Conservation (phyloP, 2,329 filamentous ascomycete genomes). For the Penicillium sp. region DNA sequence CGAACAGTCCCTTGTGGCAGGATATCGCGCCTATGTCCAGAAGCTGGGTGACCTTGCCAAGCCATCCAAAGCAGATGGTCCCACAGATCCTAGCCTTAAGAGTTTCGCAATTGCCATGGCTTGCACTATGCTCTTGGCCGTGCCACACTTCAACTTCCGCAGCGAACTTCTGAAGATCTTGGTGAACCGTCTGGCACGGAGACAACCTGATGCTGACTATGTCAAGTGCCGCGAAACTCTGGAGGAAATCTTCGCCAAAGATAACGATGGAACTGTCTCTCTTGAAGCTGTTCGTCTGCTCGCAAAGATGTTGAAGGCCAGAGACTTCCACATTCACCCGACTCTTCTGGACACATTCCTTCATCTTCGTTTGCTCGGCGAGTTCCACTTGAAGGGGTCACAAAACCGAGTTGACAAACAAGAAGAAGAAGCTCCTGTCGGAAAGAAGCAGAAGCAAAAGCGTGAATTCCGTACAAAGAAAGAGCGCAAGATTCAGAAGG, state of each 20-base stretch:
- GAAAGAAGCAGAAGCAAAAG: slow-evolving; percentile 69
- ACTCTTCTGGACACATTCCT: slow-evolving; percentile 87
- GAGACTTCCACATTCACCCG: slow-evolving; percentile 79
- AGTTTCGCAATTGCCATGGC: slow-evolving; percentile 81
- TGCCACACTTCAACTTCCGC: slow-evolving; percentile 97
- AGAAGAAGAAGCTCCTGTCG: slow-evolving; percentile 43
- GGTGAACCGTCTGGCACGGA: slow-evolving; percentile 75
- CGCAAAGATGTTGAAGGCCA: slow-evolving; percentile 91
- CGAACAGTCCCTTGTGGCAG: slow-evolving; percentile 80
- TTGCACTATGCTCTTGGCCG: slow-evolving; percentile 73
- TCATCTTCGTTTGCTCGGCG: slow-evolving; percentile 80
- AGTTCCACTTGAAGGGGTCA: slow-evolving; percentile 82
- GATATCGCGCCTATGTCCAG: slow-evolving; percentile 82
- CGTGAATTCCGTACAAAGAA: slow-evolving; percentile 87
- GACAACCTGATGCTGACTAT: slow-evolving; percentile 71
- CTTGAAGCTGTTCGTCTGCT: slow-evolving; percentile 82
- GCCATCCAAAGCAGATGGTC: slow-evolving; percentile 43
- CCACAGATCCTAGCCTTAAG: slow-evolving; percentile 52
- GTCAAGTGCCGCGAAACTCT: slow-evolving; percentile 74
- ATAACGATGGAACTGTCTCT: slow-evolving; percentile 85
- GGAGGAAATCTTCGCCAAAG: slow-evolving; percentile 77
- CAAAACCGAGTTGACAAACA: slow-evolving; percentile 69
- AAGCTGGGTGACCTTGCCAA: slow-evolving; percentile 69
- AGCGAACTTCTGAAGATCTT: slow-evolving; percentile 83
- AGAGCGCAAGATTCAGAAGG: slow-evolving; percentile 76